Base-by-base conservation (phyloP, 345 rosid genomes). In the Brassica cretica region DNA sequence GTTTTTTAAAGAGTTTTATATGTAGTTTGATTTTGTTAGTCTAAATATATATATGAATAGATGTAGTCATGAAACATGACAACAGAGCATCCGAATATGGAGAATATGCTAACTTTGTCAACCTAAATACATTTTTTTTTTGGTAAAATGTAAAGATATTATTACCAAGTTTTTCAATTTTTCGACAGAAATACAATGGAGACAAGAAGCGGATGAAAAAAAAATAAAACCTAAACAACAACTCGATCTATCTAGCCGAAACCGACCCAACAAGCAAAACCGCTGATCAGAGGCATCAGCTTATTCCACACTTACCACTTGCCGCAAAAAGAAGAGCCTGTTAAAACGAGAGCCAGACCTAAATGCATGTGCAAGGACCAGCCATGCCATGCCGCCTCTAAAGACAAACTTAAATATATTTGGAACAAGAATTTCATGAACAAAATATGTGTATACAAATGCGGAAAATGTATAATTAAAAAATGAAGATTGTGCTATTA, bases 41-140 rank as follows among this genome's bases (percentile, higher is more conserved):
- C 18, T 8, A 46, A 14, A 44, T 39, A 66, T 25, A 25, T 25
- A 66, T 27, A 39, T 15, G 64, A 53, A 75, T 67, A 58, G 66
- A 76, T 69, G 61, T 68, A 76, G 74, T 69, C 63, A 76, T 76
- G 37, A 49, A 69, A 61, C 62, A 61, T 29, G 62, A 30, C 64
- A 61, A 61, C 69, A 59, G 44, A 29, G 73, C 60, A 76, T 39
- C 10, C 24, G 32, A 75, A 4, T 67, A 64, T 5, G 29, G 71
- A 19, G 71, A 64, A 64, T 74, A 66, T 73, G 35, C 69, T 19
- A 64, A 24, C 24, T 61, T 60, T 39, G 46, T 41, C 21, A 21
- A 60, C 37, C 16, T 65, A 33, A 27, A 61, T 39, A 33, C 21
- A 66, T 14, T 21, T 21, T 21, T 27, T 27, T 27, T 27, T 2